Conservation (phyloP, 139 green algal species). For the Chlorella sp. region DNA sequence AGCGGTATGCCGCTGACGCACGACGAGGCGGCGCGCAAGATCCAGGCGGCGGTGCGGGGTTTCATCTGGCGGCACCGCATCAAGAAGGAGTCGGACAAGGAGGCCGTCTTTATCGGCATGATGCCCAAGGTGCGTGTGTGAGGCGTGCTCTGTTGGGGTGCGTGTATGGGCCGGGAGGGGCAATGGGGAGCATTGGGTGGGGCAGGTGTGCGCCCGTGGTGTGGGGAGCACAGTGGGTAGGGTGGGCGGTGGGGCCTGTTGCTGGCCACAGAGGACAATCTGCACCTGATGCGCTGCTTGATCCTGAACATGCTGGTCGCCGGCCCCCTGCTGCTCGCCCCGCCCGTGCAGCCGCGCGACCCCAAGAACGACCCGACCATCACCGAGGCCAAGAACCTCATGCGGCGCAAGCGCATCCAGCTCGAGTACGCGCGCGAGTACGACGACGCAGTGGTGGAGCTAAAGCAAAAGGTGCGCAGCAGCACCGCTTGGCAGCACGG, state of each 20-base stretch:
- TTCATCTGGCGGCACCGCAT: conserved; percentile 54
- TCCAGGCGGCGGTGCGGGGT: conserved; percentile 64
- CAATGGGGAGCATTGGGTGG: too few relatives aligned
- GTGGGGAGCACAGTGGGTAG: too few relatives aligned
- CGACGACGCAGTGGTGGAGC: conserved; percentile 55
- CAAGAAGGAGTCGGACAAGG: conserved; percentile 38
- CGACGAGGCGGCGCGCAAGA: conserved; percentile 60
- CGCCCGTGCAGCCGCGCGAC: conserved; percentile 34
- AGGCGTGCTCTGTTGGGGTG: too few relatives aligned
- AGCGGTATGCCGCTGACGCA: conserved; percentile 43
- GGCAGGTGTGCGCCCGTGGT: too few relatives aligned
- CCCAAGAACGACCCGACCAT: conserved; percentile 43
- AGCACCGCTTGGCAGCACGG: neutral
- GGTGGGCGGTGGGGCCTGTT: too few relatives aligned
- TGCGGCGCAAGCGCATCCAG: conserved; percentile 65
- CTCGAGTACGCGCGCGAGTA: conserved; percentile 55
- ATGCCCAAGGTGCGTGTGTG: conserved; percentile 49
- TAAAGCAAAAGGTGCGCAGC: conserved; percentile 67
- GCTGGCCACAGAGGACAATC: too few relatives aligned
- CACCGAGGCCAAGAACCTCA: conserved; percentile 50
- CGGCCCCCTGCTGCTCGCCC: too few relatives aligned
- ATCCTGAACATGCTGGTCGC: too few relatives aligned
- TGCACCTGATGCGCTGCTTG: too few relatives aligned
- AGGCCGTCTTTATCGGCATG: conserved; percentile 87
- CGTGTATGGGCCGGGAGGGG: too few relatives aligned